Conservation (phyloP, 345 rosid genomes). For the Hibiscus trionum region DNA sequence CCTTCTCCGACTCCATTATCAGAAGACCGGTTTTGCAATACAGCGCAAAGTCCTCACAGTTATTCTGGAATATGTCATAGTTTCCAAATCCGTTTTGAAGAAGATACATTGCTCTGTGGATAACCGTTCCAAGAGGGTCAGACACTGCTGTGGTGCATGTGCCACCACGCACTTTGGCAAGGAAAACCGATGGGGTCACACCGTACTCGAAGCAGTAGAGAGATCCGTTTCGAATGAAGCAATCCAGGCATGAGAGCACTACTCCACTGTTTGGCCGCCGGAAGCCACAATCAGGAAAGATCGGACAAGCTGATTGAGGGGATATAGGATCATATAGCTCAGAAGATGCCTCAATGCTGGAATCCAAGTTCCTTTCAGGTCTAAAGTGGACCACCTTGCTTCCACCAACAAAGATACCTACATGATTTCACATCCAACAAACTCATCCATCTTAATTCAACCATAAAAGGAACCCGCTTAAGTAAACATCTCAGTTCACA, state of each 20-base stretch:
- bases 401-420: conserved; percentile 95
- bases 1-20: conserved; percentile 55
- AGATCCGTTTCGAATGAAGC: conserved; percentile 73
- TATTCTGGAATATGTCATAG: conserved; percentile 73
- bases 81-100: conserved; percentile 96
- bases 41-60: conserved; percentile 91
- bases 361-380: conserved; percentile 45
- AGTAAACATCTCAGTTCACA: neutral
- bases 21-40: conserved; percentile 91
- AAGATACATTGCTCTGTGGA: conserved; percentile 90
- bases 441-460: conserved; percentile 1
- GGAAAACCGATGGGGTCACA: conserved; percentile 58
- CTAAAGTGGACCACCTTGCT: conserved; percentile 96
- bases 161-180: conserved; percentile 76
- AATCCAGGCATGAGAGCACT: conserved; percentile 81
- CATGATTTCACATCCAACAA: conserved; percentile 8
- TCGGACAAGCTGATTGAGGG: conserved; percentile 47
- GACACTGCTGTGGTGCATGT: conserved; percentile 81
- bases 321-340: conserved; percentile 32
- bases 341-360: conserved; percentile 30
- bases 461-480: neutral
- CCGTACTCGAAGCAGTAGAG: conserved; percentile 74
- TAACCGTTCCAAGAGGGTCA: conserved; percentile 52
- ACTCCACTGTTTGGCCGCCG: conserved; percentile 73
- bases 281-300: conserved; percentile 88